A percentile compares a stretch with the other conserved stretches of the same genome.
Conservation (phyloP, 495 filamentous ascomycete species). For the Penicillium paxilli region DNA sequence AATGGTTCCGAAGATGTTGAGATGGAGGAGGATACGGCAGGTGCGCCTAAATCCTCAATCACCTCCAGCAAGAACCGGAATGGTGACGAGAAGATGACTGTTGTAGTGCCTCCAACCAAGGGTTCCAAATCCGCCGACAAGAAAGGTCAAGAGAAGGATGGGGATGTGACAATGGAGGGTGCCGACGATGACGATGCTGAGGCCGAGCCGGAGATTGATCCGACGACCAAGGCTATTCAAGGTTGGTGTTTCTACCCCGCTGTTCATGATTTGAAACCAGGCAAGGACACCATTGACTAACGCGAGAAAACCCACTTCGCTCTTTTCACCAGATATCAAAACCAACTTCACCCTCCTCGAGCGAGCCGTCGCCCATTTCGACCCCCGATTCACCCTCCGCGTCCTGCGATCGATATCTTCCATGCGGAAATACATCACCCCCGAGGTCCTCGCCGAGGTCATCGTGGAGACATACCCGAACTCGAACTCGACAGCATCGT, state of each 20-base stretch:
- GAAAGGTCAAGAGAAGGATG: slow-evolving; percentile 60
- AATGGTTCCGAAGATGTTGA: slow-evolving; percentile 77
- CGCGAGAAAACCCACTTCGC: not conserved
- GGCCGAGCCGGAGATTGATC: slow-evolving; percentile 58
- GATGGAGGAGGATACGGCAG: slow-evolving; percentile 75
- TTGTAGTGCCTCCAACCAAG: slow-evolving; percentile 80
- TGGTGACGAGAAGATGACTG: slow-evolving; percentile 81
- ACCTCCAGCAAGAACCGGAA: slow-evolving; percentile 66
- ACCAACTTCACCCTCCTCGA: slow-evolving; percentile 88
- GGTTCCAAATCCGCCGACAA: slow-evolving; percentile 63
- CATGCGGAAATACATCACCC: slow-evolving; percentile 84
- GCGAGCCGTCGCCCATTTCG: slow-evolving; percentile 88
- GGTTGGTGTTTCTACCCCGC: slow-evolving; percentile 34
- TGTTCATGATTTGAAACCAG: too few relatives aligned
- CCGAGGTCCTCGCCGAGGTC: slow-evolving; percentile 76
- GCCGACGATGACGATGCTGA: slow-evolving; percentile 54
- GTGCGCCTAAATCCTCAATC: slow-evolving; percentile 53
- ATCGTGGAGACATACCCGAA: slow-evolving; percentile 76
- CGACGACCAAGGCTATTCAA: slow-evolving; percentile 65
- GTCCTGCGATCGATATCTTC: slow-evolving; percentile 94
- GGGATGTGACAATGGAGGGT: slow-evolving; percentile 74
- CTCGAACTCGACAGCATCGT: slow-evolving; percentile 63
- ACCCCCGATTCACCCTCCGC: slow-evolving; percentile 89
- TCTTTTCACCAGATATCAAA: slow-evolving; percentile 73
- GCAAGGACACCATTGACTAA: slow-evolving; percentile 3